Evolutionary conservation across 768 basidiomycete genomes (phyloP).

Genomic region (Suillus subluteus): DNA sequence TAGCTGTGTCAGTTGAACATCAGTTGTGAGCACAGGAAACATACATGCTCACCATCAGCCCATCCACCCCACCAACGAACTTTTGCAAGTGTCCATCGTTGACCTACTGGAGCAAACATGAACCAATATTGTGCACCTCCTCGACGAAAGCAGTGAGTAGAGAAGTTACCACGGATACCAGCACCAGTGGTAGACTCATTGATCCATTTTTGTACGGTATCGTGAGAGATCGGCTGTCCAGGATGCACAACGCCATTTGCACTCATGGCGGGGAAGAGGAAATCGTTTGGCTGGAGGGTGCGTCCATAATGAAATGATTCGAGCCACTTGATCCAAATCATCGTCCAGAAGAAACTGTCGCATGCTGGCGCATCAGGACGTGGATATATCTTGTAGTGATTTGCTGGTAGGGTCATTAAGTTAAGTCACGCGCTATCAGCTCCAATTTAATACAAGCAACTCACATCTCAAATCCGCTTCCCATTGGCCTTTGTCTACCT

Average conservation of each 20-base stretch:
- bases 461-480: slow-evolving; percentile 20
- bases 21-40: background rate
- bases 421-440: background rate
- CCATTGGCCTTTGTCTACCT: slow-evolving; percentile 28
- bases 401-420: slow-evolving; percentile 6
- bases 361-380: background rate
- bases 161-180: slow-evolving; percentile 19
- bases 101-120: slow-evolving; percentile 26
- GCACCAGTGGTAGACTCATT: slow-evolving; percentile 3
- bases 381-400: slow-evolving; percentile 9
- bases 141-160: slow-evolving; percentile 33
- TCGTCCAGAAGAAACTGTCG: background rate
- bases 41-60: slow-evolving; percentile 43
- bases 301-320: slow-evolving; percentile 1
- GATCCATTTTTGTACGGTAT: slow-evolving; percentile 26
- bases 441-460: background rate
- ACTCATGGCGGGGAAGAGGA: slow-evolving; percentile 28
- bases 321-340: slow-evolving; percentile 13
- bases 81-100: slow-evolving; percentile 37
- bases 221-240: slow-evolving; percentile 25
- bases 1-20: background rate
- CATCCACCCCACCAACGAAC: slow-evolving; percentile 47
- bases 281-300: slow-evolving; percentile 19
- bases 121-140: slow-evolving; percentile 38
- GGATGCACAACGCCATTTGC: slow-evolving; percentile 27